These are phyloP conservation scores for Arctium minus DNA, from an alignment of 129 eudicot genomes.

Conservation along the genomic window DNA sequence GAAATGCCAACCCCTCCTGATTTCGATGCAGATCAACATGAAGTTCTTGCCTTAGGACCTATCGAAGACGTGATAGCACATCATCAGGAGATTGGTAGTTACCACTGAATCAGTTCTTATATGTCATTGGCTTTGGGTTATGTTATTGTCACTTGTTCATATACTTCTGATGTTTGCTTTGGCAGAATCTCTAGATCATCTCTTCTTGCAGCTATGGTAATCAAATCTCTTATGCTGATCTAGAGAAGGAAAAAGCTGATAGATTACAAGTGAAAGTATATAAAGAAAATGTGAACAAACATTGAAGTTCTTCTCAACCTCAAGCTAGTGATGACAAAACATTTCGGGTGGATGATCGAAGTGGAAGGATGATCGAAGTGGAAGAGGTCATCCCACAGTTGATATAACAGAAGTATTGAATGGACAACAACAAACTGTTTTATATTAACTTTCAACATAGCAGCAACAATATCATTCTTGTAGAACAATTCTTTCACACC, in stretches of 20 bases:
- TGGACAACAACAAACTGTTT: too few relatives aligned
- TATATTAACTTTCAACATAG: too few relatives aligned
- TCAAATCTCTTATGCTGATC: constrained; percentile 36
- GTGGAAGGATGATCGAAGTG: constrained; percentile 72
- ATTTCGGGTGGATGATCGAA: constrained; percentile 62
- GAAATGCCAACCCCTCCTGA: too few relatives aligned
- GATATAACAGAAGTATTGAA: constrained; percentile 87
- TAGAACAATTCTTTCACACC: too few relatives aligned
- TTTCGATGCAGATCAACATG: constrained; percentile 73
- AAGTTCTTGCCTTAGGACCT: constrained; percentile 99
- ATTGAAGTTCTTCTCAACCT: constrained; percentile 35
- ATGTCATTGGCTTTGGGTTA: neutral
- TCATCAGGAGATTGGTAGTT: constrained; percentile 89
- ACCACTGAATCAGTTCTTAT: neutral
- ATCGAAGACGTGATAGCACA: constrained; percentile 83
- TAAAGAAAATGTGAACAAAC: constrained; percentile 35
- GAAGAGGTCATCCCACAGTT: constrained; percentile 89
- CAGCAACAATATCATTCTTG: too few relatives aligned
- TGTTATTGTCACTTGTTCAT: neutral
- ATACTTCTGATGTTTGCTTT: constrained; percentile 13
- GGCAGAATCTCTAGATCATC: constrained; percentile 95
- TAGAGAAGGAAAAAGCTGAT: constrained; percentile 55
- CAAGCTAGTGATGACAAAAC: constrained; percentile 52
- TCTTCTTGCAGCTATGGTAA: constrained; percentile 86
- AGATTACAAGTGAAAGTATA: constrained; percentile 43